Percentiles rank a stretch among this genome's conserved stretches.
Conservation (phyloP, 805 yeast genomes). For the Candida cerambycidarum region DNA sequence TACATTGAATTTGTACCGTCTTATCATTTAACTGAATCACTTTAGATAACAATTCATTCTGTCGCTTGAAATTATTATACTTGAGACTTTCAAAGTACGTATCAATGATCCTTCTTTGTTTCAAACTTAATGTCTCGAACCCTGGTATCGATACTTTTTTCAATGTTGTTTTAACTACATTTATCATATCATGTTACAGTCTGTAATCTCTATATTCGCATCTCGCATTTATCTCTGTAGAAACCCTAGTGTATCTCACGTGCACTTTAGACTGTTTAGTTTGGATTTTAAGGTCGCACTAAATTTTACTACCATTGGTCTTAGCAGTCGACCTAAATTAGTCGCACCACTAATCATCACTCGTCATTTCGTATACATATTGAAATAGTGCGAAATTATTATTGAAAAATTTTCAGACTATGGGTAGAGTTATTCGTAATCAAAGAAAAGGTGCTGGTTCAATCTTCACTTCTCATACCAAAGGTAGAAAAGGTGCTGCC, state of each 20-base stretch:
- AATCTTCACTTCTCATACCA: conserved; percentile 99
- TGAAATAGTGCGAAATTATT: background rate
- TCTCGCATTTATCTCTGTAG: background rate
- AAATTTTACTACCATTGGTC: background rate
- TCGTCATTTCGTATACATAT: too few relatives aligned
- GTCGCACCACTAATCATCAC: too few relatives aligned
- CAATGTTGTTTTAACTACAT: background rate
- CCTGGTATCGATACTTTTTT: background rate
- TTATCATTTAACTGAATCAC: conserved; percentile 1
- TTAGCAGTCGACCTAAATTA: background rate
- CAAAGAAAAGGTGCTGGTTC: conserved; percentile 99
- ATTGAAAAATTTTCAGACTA: conserved; percentile 7
- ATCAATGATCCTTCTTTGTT: conserved; percentile 1
- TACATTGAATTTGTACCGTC: conserved; percentile 11
- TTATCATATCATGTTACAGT: conserved; percentile 3
- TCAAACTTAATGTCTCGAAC: background rate
- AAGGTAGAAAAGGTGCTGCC: conserved; percentile 99
- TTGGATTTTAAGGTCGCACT: background rate
- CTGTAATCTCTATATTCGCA: background rate
- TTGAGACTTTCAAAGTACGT: conserved; percentile 2
- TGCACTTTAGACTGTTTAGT: background rate
- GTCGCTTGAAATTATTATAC: conserved; percentile 4
- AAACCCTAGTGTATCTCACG: background rate
- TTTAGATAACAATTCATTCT: background rate
- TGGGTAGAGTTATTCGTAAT: conserved; percentile 99